phyloP scores from a whole-genome alignment of 805 yeast species.

The Pichia heedii region DNA sequence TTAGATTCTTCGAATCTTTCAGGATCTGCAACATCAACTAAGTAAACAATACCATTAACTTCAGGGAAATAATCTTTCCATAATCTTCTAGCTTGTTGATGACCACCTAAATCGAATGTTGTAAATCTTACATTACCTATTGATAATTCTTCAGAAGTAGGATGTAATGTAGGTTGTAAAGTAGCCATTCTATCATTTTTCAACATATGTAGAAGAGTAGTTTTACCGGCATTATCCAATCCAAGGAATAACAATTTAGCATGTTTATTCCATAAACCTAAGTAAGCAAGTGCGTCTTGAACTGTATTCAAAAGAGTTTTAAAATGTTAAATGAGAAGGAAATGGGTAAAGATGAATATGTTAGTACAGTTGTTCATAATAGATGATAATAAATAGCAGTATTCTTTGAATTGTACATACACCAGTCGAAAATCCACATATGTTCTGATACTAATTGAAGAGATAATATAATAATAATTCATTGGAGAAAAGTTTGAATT shows the following conservation, averaged over 20 bases:
- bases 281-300: constrained; percentile 67
- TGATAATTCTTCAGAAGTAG: constrained; percentile 96
- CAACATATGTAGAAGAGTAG: constrained; percentile 77
- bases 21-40: constrained; percentile 95
- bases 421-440: constrained; percentile 33
- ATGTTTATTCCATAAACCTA: constrained; percentile 87
- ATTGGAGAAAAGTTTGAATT: too few relatives aligned
- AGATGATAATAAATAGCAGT: too few relatives aligned
- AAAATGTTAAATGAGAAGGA: background rate
- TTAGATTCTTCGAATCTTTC: constrained; percentile 92
- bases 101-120: constrained; percentile 98
- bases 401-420: constrained; percentile 26
- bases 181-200: constrained; percentile 96
- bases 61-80: constrained; percentile 99
- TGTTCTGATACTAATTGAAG: background rate
- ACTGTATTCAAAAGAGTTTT: constrained; percentile 30
- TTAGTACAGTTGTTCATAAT: background rate
- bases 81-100: constrained; percentile 95
- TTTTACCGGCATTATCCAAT: constrained; percentile 96
- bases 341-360: background rate
- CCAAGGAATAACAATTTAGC: constrained; percentile 95
- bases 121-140: constrained; percentile 96
- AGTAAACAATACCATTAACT: constrained; percentile 92
- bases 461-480: background rate
- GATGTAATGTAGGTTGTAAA: constrained; percentile 95